phyloP scores from a whole-genome alignment of 306 rosid genomes.

The Prunus davidiana region DNA sequence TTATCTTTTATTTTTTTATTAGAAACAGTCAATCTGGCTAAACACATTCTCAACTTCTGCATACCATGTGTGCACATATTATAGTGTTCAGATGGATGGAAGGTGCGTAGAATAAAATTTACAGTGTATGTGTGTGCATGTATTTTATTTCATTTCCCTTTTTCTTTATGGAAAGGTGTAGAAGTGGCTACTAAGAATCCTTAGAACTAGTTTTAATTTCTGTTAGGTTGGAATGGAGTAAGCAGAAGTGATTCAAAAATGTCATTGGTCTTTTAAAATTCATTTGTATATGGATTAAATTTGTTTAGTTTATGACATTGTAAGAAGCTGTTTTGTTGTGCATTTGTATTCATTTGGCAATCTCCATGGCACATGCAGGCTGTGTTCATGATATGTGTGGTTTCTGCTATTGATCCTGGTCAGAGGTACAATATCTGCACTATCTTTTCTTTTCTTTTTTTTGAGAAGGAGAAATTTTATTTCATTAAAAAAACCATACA shows the following conservation, averaged over 20 bases:
- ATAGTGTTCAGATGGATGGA: no score
- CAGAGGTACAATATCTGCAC: slow-evolving; percentile 54
- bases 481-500: no score
- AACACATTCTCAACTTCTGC: no score
- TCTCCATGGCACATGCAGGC: slow-evolving; percentile 53
- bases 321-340: neutral
- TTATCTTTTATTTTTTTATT: no score
- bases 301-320: neutral
- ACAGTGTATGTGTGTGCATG: no score
- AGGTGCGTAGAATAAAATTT: no score
- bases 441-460: no score
- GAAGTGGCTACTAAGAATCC: neutral
- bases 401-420: slow-evolving; percentile 79
- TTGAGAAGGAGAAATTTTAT: no score
- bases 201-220: neutral
- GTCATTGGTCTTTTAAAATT: neutral
- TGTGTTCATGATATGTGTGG: slow-evolving; percentile 83
- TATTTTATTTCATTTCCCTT: no score
- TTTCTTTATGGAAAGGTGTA: neutral
- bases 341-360: slow-evolving; percentile 13
- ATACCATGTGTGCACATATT: no score
- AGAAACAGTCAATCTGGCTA: no score
- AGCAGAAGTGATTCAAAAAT: neutral
- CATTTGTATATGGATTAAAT: no score
- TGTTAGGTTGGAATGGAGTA: neutral